phyloP scores from a whole-genome alignment of 1,284 basidiomycete species.

The Tremellales sp. region DNA sequence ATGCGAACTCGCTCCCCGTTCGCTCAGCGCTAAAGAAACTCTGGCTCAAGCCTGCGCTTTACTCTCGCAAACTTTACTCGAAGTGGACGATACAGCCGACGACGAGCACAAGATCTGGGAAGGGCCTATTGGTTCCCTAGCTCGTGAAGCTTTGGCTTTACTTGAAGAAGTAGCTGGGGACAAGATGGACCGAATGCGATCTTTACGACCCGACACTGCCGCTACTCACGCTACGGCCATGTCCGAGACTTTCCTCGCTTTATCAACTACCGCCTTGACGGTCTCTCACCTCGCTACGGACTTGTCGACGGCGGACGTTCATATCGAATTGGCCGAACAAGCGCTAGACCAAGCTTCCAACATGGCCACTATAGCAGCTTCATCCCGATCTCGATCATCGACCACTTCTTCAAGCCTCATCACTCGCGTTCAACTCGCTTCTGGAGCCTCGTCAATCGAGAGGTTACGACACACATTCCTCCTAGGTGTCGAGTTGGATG shows the following conservation, averaged over 20 bases:
- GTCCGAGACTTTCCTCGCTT: constrained; percentile 40
- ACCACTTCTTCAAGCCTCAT: constrained; percentile 36
- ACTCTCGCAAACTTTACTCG: constrained; percentile 22
- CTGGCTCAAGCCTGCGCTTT: constrained; percentile 27
- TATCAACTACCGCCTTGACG: constrained; percentile 30
- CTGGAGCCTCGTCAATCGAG: constrained; percentile 33
- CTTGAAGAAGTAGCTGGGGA: constrained; percentile 44
- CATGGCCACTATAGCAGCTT: constrained; percentile 39
- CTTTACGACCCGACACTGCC: constrained; percentile 21
- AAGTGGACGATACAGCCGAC: constrained; percentile 25
- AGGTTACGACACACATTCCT: constrained; percentile 37
- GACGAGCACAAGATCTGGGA: constrained; percentile 29
- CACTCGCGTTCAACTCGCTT: constrained; percentile 41
- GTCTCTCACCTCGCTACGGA: constrained; percentile 32
- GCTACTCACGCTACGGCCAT: constrained; percentile 31
- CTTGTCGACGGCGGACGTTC: constrained; percentile 30
- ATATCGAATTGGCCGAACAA: constrained; percentile 42
- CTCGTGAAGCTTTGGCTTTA: constrained; percentile 32
- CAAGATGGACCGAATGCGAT: constrained; percentile 38
- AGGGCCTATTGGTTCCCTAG: constrained; percentile 30
- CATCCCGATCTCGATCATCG: constrained; percentile 23
- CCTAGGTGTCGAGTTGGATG: constrained; percentile 36
- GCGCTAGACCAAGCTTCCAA: constrained; percentile 46
- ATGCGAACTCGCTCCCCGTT: constrained; percentile 20
- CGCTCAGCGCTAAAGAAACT: constrained; percentile 26